Conservation (phyloP, 345 rosid genomes). For the Eucalyptus brandiana region DNA sequence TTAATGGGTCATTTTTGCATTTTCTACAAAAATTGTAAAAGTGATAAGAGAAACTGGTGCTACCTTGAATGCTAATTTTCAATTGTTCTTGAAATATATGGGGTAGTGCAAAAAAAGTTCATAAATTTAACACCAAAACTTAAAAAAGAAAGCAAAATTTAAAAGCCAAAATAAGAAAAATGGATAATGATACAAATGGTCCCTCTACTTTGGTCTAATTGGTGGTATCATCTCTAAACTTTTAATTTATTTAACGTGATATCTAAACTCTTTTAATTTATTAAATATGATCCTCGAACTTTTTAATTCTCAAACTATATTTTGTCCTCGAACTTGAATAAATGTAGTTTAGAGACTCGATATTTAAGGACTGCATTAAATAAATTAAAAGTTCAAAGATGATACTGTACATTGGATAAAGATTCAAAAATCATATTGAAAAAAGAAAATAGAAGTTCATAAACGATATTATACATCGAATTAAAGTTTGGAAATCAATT, state of each 20-base stretch:
- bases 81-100: not conserved
- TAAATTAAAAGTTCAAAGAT: accelerated
- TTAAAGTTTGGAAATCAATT: too few species aligned
- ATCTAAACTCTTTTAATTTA: too few species aligned
- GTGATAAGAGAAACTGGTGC: not conserved
- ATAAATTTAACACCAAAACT: not conserved
- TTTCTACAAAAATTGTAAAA: not conserved
- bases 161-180: not conserved
- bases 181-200: not conserved
- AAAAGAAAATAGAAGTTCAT: too few species aligned
- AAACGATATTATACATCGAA: accelerated
- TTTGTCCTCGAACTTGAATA: too few species aligned
- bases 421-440: too few species aligned
- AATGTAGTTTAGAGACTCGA: accelerated
- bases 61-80: too few species aligned
- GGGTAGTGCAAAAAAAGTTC: not conserved
- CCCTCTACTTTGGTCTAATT: accelerated
- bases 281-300: accelerated
- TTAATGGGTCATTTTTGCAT: not conserved
- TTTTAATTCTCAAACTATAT: too few species aligned
- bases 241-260: too few species aligned
- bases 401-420: too few species aligned
- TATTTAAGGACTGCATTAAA: too few species aligned
- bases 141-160: not conserved
- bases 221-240: too few species aligned